Percentiles rank a stretch among this genome's conserved stretches.
Evolutionary conservation across 1,139 yeast genomes (phyloP).

Genomic region (Waltiozyma sp.): DNA sequence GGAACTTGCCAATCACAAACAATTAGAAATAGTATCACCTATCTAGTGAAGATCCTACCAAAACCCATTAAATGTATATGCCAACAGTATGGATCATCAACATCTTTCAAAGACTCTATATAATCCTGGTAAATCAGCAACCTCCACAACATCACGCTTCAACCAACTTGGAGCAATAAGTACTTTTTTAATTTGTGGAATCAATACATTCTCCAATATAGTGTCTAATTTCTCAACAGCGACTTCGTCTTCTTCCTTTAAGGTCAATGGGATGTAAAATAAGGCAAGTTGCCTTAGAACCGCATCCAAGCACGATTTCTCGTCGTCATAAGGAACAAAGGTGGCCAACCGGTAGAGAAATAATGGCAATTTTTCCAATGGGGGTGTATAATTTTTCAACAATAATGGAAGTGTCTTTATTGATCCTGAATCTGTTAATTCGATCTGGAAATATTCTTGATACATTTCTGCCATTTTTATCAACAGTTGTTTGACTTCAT

Average conservation of each 20-base stretch:
- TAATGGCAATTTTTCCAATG: constrained; percentile 50
- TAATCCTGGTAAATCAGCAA: constrained; percentile 86
- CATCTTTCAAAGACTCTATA: constrained; percentile 92
- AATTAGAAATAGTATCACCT: too few species aligned
- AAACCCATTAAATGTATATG: too few species aligned
- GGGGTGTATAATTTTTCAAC: constrained; percentile 51
- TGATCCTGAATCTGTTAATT: constrained; percentile 21
- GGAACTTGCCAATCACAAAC: too few species aligned
- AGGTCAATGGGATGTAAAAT: constrained; percentile 52
- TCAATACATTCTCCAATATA: constrained; percentile 43
- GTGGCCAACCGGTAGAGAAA: constrained; percentile 55
- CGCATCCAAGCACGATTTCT: constrained; percentile 53
- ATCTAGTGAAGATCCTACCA: too few species aligned
- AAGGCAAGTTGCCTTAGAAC: constrained; percentile 60
- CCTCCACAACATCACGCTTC: constrained; percentile 52
- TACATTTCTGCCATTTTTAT: constrained; percentile 63
- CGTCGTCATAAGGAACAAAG: constrained; percentile 53
- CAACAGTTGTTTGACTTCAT: constrained; percentile 20
- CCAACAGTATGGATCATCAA: too few species aligned
- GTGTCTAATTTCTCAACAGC: constrained; percentile 21
- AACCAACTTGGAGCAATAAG: constrained; percentile 55
- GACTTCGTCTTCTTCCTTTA: constrained; percentile 9
- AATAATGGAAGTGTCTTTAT: constrained; percentile 52
- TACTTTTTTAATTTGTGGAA: constrained; percentile 55
- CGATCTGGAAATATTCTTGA: constrained; percentile 62